Percentiles rank a stretch among this genome's conserved stretches.
phyloP scores from a whole-genome alignment of 495 filamentous ascomycete species.

The Xylaria longipes region DNA sequence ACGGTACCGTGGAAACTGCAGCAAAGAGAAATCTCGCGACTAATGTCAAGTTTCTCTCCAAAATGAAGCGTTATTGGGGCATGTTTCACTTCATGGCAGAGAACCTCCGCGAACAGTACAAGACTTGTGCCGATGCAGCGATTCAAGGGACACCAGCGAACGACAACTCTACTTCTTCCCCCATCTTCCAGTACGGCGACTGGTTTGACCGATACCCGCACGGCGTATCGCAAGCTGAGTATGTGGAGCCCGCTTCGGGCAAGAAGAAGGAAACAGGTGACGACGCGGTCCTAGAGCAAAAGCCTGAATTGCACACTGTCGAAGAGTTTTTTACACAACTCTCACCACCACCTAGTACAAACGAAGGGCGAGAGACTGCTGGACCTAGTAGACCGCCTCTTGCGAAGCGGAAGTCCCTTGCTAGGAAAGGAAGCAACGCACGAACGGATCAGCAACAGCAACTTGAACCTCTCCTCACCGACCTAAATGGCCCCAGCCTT shows the following conservation, averaged over 20 bases:
- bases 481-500: conserved; percentile 40
- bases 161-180: conserved; percentile 58
- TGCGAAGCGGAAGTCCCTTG: conserved; percentile 53
- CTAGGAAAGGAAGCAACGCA: conserved; percentile 49
- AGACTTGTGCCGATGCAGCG: conserved; percentile 80
- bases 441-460: conserved; percentile 44
- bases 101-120: conserved; percentile 89
- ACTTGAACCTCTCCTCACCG: conserved; percentile 51
- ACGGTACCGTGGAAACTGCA: conserved; percentile 72
- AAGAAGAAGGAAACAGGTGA: conserved; percentile 75
- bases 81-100: conserved; percentile 97
- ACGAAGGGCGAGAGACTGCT: conserved; percentile 33
- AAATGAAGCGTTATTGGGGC: conserved; percentile 97
- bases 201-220: conserved; percentile 97
- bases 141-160: conserved; percentile 56
- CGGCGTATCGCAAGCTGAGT: conserved; percentile 83
- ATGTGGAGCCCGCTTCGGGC: conserved; percentile 74
- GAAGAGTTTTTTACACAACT: conserved; percentile 93
- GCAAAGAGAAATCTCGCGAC: conserved; percentile 87
- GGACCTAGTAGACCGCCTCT: conserved; percentile 40
- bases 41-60: conserved; percentile 87
- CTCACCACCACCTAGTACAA: conserved; percentile 65
- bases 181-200: conserved; percentile 95
- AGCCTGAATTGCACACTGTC: conserved; percentile 87
- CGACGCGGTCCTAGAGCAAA: conserved; percentile 82